Conservation (phyloP, 805 yeast species). For the Candida parachauliodes region DNA sequence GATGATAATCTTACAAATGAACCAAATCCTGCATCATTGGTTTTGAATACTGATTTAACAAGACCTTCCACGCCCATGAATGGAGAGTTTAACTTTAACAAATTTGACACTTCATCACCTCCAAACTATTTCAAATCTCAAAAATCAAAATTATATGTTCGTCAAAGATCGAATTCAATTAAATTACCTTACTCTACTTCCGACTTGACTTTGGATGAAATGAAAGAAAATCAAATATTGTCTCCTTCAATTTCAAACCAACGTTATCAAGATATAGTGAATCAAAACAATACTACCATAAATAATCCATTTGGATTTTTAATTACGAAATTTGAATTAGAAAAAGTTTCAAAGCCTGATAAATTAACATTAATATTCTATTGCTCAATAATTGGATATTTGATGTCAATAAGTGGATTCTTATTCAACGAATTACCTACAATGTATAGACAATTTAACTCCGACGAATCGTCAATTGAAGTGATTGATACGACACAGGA, state of each 20-base stretch:
- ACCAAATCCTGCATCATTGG: slow-evolving; percentile 24
- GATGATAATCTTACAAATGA: slow-evolving; percentile 24
- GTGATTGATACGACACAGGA: slow-evolving; percentile 15
- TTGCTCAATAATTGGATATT: slow-evolving; percentile 70
- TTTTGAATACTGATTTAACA: slow-evolving; percentile 20
- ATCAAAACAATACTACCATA: slow-evolving; percentile 14
- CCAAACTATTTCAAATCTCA: slow-evolving; percentile 4
- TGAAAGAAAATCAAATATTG: slow-evolving; percentile 11
- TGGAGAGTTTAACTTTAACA: not conserved
- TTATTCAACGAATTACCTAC: slow-evolving; percentile 54
- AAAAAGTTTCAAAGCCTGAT: slow-evolving; percentile 52
- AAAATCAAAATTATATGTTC: slow-evolving; percentile 11
- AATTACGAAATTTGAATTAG: slow-evolving; percentile 13
- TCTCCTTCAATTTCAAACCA: slow-evolving; percentile 8
- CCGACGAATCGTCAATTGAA: slow-evolving; percentile 10
- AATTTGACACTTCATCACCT: not conserved
- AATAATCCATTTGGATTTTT: slow-evolving; percentile 21
- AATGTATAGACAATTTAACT: slow-evolving; percentile 17
- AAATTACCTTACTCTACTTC: slow-evolving; percentile 32
- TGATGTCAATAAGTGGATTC: slow-evolving; percentile 73
- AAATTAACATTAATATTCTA: slow-evolving; percentile 78
- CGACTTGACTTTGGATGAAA: slow-evolving; percentile 28
- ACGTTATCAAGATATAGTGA: slow-evolving; percentile 11
- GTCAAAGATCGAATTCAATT: slow-evolving; percentile 21
- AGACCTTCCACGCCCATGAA: slow-evolving; percentile 17